phyloP scores from a whole-genome alignment of 495 filamentous ascomycete species.

The Evansstolkia leycettana region DNA sequence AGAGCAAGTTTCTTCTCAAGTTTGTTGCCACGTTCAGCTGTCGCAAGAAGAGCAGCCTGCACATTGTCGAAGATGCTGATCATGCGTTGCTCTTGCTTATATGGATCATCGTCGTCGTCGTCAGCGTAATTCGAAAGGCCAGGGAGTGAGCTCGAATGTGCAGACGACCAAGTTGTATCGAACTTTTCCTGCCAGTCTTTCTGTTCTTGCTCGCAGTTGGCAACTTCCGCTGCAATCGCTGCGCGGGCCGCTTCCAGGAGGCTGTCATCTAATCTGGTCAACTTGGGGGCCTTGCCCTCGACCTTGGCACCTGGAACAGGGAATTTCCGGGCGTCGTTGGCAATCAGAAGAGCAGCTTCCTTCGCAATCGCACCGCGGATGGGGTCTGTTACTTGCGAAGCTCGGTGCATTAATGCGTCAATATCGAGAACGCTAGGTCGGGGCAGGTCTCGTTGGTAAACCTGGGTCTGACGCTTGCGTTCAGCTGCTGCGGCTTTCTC shows the following conservation, averaged over 20 bases:
- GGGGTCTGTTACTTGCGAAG: slow-evolving; percentile 39
- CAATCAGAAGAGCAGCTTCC: slow-evolving; percentile 69
- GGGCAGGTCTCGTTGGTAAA: slow-evolving; percentile 73
- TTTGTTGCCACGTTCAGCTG: slow-evolving; percentile 70
- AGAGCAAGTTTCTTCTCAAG: slow-evolving; percentile 87
- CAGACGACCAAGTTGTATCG: slow-evolving; percentile 52
- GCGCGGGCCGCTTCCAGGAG: slow-evolving; percentile 61
- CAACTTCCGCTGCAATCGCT: slow-evolving; percentile 61
- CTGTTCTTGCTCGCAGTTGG: slow-evolving; percentile 26
- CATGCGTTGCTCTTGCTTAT: slow-evolving; percentile 36
- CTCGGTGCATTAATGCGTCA: slow-evolving; percentile 49
- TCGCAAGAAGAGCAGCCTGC: slow-evolving; percentile 54
- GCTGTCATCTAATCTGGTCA: slow-evolving; percentile 60
- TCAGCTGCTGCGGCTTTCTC: slow-evolving; percentile 67
- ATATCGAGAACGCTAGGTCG: slow-evolving; percentile 65
- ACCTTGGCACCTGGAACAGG: slow-evolving; percentile 55
- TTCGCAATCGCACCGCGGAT: slow-evolving; percentile 51
- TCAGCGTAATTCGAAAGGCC: slow-evolving; percentile 69
- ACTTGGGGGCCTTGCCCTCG: slow-evolving; percentile 41
- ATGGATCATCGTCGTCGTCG: slow-evolving; percentile 41
- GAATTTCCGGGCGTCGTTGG: slow-evolving; percentile 66
- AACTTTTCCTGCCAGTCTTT: slow-evolving; percentile 46
- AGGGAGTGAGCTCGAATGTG: slow-evolving; percentile 50
- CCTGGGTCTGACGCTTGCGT: slow-evolving; percentile 74
- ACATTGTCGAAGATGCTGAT: slow-evolving; percentile 38